Evolutionary conservation across 257 asterid genomes (phyloP).

Genomic region (Solanum pennellii): DNA sequence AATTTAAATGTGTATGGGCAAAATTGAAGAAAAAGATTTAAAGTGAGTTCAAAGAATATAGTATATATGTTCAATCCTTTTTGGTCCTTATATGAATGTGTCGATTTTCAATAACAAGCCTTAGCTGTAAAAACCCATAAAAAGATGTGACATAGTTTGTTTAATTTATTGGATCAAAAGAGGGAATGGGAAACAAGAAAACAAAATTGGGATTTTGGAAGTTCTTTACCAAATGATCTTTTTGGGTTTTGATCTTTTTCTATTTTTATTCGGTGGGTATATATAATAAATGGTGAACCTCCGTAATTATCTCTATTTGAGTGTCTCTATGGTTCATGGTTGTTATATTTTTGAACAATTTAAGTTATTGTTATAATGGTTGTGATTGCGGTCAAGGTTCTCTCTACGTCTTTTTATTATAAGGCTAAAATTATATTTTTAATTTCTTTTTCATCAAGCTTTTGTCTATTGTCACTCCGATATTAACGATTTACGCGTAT

Average conservation of each 20-base stretch:
- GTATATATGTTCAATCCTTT: conserved; percentile 43
- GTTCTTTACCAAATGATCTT: conserved; percentile 9
- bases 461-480: not conserved
- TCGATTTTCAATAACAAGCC: conserved; percentile 53
- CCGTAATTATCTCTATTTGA: not conserved
- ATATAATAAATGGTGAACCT: not conserved
- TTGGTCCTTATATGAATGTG: conserved; percentile 71
- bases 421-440: not conserved
- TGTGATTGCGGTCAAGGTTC: not conserved
- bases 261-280: not conserved
- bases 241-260: not conserved
- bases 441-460: not conserved
- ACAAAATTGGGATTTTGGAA: conserved; percentile 21
- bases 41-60: conserved; percentile 59
- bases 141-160: conserved; percentile 87
- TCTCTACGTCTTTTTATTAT: not conserved
- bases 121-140: conserved; percentile 78
- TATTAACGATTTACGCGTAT: not conserved
- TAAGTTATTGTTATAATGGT: not conserved
- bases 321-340: not conserved
- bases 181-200: conserved; percentile 25
- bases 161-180: conserved; percentile 11
- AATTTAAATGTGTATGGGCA: conserved; percentile 67
- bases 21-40: conserved; percentile 23
- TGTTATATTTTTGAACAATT: not conserved